Evolutionary conservation across 345 rosid genomes (phyloP).

Genomic region (Acer yangbiense): DNA sequence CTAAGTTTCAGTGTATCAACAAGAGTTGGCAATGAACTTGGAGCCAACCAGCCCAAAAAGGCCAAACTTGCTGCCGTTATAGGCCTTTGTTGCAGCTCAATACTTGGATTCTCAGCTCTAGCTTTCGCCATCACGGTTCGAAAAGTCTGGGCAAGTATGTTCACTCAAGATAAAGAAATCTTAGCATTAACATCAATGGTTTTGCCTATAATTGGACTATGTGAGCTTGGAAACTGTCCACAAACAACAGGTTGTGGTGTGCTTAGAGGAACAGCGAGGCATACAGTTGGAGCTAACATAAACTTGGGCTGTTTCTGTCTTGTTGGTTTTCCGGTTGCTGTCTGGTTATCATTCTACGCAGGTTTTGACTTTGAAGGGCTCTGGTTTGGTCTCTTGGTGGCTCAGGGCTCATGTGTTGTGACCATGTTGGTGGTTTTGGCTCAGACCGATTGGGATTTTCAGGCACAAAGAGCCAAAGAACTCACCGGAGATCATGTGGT

Average conservation of each 20-base stretch:
- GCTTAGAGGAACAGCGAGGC: slow-evolving; percentile 74
- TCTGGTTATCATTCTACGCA: slow-evolving; percentile 47
- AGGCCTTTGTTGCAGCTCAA: slow-evolving; percentile 56
- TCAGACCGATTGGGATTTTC: slow-evolving; percentile 58
- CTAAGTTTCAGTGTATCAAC: slow-evolving; percentile 78
- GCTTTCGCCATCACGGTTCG: slow-evolving; percentile 48
- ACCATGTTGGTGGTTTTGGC: slow-evolving; percentile 63
- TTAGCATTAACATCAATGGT: slow-evolving; percentile 51
- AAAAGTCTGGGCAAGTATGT: slow-evolving; percentile 66
- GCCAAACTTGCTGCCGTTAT: slow-evolving; percentile 58
- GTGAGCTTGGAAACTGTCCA: slow-evolving; percentile 84
- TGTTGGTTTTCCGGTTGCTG: slow-evolving; percentile 69
- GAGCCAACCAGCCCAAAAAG: slow-evolving; percentile 55
- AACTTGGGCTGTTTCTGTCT: slow-evolving; percentile 70
- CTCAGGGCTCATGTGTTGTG: slow-evolving; percentile 60
- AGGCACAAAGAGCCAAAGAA: slow-evolving; percentile 54
- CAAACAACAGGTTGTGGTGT: slow-evolving; percentile 84
- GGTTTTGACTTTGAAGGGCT: slow-evolving; percentile 65
- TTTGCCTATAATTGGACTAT: slow-evolving; percentile 69
- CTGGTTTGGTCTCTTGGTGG: slow-evolving; percentile 76
- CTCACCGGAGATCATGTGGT: slow-evolving; percentile 39
- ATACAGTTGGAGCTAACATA: slow-evolving; percentile 69
- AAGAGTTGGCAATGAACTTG: slow-evolving; percentile 71
- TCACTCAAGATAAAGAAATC: slow-evolving; percentile 62
- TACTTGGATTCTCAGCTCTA: slow-evolving; percentile 56